Percentiles rank a stretch among this genome's conserved stretches.
Evolutionary conservation across 2,329 filamentous ascomycete genomes (phyloP).

Genomic region (Neocucurbitaria cava): DNA sequence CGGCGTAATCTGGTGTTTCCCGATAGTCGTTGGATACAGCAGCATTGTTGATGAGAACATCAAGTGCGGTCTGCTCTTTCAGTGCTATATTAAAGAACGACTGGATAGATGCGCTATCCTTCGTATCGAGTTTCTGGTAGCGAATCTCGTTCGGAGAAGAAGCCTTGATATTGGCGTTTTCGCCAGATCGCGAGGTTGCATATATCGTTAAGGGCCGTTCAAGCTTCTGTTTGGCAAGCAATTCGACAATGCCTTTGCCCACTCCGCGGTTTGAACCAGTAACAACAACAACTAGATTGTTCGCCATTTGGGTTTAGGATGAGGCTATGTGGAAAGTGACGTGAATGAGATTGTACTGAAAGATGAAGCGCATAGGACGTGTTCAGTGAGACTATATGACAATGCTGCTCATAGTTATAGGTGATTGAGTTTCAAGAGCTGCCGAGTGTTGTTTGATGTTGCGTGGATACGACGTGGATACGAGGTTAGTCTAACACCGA

Average conservation of each 20-base stretch:
- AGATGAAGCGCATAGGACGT: no score
- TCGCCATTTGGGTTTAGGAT: slow-evolving; percentile 17
- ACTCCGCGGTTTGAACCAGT: slow-evolving; percentile 31
- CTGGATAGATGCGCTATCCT: slow-evolving; percentile 17
- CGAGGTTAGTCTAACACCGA: no score
- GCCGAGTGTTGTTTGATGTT: no score
- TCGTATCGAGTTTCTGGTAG: slow-evolving; percentile 24
- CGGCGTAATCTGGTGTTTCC: slow-evolving; percentile 14
- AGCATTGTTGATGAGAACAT: slow-evolving; percentile 33
- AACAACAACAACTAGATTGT: slow-evolving; percentile 26
- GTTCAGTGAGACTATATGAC: no score
- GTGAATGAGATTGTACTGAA: no score
- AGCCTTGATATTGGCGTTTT: slow-evolving; percentile 9
- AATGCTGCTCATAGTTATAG: no score
- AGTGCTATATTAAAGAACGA: slow-evolving; percentile 14
- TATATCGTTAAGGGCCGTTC: slow-evolving; percentile 21
- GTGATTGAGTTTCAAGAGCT: no score
- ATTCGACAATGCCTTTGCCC: slow-evolving; percentile 28
- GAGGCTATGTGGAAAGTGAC: no score
- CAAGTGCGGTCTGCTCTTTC: slow-evolving; percentile 9
- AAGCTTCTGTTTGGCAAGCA: slow-evolving; percentile 23
- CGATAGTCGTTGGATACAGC: slow-evolving; percentile 24
- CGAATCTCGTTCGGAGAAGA: slow-evolving; percentile 13
- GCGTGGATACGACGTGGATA: no score
- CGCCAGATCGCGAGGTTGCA: slow-evolving; percentile 28